Evolutionary conservation across 1,284 basidiomycete species (phyloP).

Genomic region (Tilletia horrida): DNA sequence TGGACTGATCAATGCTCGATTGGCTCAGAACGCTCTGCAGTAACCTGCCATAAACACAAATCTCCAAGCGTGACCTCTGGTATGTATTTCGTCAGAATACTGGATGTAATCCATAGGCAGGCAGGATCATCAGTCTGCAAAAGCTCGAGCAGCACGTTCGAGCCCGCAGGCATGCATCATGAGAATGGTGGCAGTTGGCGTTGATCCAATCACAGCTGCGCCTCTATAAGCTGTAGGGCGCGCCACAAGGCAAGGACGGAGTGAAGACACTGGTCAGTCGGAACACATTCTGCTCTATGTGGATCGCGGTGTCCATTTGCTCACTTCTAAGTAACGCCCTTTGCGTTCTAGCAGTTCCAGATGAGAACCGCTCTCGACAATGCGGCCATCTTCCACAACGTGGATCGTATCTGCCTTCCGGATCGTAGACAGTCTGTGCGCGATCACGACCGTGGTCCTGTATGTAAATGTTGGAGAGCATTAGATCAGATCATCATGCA

Average conservation of each 20-base stretch:
- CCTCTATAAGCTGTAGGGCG: background rate
- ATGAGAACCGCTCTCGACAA: slow-evolving; percentile 56
- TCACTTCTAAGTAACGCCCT: slow-evolving; percentile 48
- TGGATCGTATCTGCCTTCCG: slow-evolving; percentile 64
- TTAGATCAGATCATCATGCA: background rate
- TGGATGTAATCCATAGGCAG: too few relatives aligned
- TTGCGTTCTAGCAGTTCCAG: slow-evolving; percentile 51
- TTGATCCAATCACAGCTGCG: background rate
- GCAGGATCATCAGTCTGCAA: too few relatives aligned
- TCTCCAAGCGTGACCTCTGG: too few relatives aligned
- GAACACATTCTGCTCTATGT: background rate
- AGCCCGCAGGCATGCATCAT: too few relatives aligned
- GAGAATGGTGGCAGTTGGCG: too few relatives aligned
- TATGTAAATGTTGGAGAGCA: background rate
- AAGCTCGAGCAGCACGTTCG: too few relatives aligned
- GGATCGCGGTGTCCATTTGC: background rate
- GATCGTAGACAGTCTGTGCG: slow-evolving; percentile 58
- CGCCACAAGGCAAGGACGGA: background rate
- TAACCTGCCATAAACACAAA: too few relatives aligned
- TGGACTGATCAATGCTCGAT: too few relatives aligned
- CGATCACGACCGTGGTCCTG: slow-evolving; percentile 42
- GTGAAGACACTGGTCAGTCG: background rate
- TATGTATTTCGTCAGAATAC: too few relatives aligned
- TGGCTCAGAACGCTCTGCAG: too few relatives aligned
- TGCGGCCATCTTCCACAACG: slow-evolving; percentile 57